phyloP scores from a whole-genome alignment of 371 early-diverging fungal genomes.

The Haplosporangium sp. region DNA sequence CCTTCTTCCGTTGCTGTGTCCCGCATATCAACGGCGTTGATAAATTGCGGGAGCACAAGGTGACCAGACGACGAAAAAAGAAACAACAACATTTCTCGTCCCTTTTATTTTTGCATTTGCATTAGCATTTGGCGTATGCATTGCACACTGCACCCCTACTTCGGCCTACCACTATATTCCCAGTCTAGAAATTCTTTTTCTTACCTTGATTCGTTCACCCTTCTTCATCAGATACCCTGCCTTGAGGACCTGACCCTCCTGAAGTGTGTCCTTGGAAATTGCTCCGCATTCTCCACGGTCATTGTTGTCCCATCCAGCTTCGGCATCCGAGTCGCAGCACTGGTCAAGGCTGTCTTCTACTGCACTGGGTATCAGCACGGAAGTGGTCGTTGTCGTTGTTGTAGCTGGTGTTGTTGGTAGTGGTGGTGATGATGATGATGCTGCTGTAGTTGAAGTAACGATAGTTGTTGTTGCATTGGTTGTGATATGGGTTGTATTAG shows the following conservation, averaged over 20 bases:
- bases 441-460: not conserved
- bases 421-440: not conserved
- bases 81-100: too few relatives aligned
- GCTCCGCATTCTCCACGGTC: conserved; percentile 16
- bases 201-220: conserved; percentile 66
- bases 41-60: too few relatives aligned
- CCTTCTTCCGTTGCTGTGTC: too few relatives aligned
- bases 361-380: not conserved
- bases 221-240: conserved; percentile 82
- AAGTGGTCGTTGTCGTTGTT: conserved; percentile 1
- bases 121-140: too few relatives aligned
- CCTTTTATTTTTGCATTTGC: too few relatives aligned
- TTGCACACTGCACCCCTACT: too few relatives aligned
- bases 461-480: not conserved
- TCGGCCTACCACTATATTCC: too few relatives aligned
- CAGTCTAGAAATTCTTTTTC: not conserved
- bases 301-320: conserved; percentile 11
- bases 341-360: conserved; percentile 14
- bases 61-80: too few relatives aligned
- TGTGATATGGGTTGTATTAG: not conserved
- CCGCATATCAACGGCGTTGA: too few relatives aligned
- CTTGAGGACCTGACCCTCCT: conserved; percentile 73
- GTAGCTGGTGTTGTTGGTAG: not conserved
- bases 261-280: conserved; percentile 62
- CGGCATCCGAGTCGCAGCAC: conserved; percentile 25